phyloP scores from a whole-genome alignment of 768 basidiomycete genomes.

The Royoungia palumana region DNA sequence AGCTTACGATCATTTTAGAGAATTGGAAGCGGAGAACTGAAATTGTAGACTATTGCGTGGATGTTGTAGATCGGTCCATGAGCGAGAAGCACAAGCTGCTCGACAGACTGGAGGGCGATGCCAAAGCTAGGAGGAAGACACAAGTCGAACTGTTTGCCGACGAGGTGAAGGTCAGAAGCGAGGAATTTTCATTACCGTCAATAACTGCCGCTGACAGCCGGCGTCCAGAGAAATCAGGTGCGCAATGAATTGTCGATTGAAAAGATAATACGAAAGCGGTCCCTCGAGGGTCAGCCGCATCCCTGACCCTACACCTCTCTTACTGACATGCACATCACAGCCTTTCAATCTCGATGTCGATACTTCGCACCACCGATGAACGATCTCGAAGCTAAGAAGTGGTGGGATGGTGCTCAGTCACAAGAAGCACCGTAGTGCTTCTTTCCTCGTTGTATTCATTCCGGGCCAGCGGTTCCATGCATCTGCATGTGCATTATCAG shows the following conservation, averaged over 20 bases:
- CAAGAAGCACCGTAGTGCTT: slow-evolving; percentile 32
- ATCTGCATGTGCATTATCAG: slow-evolving; percentile 11
- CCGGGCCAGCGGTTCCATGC: slow-evolving; percentile 9
- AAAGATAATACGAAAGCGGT: slow-evolving; percentile 64
- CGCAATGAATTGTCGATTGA: slow-evolving; percentile 74
- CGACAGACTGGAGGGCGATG: slow-evolving; percentile 42
- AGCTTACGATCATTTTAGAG: slow-evolving; percentile 32
- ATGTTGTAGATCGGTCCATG: slow-evolving; percentile 63
- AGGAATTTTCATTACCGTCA: slow-evolving; percentile 27
- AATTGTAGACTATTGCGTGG: slow-evolving; percentile 73
- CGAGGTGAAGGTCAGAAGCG: slow-evolving; percentile 61
- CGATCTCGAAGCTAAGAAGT: slow-evolving; percentile 53
- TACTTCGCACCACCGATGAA: slow-evolving; percentile 68
- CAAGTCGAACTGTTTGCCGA: slow-evolving; percentile 60
- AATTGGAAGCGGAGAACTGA: slow-evolving; percentile 74
- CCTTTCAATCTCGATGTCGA: slow-evolving; percentile 74
- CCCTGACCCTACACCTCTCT: slow-evolving; percentile 17
- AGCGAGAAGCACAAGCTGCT: slow-evolving; percentile 50
- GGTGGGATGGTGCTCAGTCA: slow-evolving; percentile 48
- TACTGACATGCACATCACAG: slow-evolving; percentile 38
- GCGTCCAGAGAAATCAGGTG: slow-evolving; percentile 62
- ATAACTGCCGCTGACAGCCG: slow-evolving; percentile 27
- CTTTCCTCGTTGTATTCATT: slow-evolving; percentile 32
- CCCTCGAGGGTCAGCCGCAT: slow-evolving; percentile 58
- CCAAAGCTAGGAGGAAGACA: slow-evolving; percentile 44